These are phyloP conservation scores for Silene vulgaris DNA, from an alignment of 179 eudicot species.

Conservation along the genomic window DNA sequence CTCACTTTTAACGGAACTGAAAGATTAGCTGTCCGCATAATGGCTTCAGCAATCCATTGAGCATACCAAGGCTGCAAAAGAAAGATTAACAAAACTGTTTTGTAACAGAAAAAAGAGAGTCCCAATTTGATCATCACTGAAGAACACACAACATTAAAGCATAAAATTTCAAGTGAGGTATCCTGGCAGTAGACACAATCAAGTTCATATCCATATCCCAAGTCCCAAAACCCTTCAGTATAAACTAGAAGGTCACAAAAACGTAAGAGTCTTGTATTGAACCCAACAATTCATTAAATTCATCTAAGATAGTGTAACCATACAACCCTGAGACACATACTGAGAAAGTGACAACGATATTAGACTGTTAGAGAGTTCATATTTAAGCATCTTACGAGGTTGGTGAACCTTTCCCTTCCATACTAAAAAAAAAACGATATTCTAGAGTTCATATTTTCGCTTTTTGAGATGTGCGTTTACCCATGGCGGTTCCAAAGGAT, in stretches of 20 bases:
- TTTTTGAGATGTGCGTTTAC: too few relatives aligned
- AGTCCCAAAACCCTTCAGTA: neutral
- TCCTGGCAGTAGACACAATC: neutral
- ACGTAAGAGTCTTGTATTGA: neutral
- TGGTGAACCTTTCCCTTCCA: neutral
- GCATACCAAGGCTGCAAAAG: conserved; percentile 94
- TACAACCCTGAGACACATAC: neutral
- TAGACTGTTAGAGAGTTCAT: neutral
- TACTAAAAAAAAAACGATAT: neutral
- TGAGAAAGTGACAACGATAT: neutral
- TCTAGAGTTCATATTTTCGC: too few relatives aligned
- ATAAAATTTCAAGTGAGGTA: neutral
- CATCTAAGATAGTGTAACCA: neutral
- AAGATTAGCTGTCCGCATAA: conserved; percentile 81
- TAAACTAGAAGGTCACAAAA: neutral
- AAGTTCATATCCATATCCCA: neutral
- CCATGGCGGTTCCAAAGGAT: too few relatives aligned
- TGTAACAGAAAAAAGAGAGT: too few relatives aligned
- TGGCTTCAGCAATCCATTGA: conserved; percentile 90
- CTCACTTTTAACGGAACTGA: conserved; percentile 82
- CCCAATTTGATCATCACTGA: neutral
- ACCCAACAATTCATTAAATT: neutral
- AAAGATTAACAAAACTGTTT: conserved; percentile 6
- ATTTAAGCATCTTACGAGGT: too few relatives aligned
- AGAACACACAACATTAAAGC: conserved; percentile 4